phyloP scores from a whole-genome alignment of 2,329 filamentous ascomycete species.

The Xylariaceae sp. region DNA sequence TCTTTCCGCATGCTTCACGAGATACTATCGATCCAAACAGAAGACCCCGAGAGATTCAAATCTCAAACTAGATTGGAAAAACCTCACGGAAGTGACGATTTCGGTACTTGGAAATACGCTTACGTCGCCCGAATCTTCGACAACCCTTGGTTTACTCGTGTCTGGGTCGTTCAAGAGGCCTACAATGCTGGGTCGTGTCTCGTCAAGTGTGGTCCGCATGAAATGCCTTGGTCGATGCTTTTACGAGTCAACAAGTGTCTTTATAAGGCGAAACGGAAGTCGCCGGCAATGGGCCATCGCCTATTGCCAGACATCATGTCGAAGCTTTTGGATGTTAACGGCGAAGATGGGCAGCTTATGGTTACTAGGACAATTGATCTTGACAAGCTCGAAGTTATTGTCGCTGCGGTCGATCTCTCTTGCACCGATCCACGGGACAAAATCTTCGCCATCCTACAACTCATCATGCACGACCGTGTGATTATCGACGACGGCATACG shows the following conservation, averaged over 20 bases:
- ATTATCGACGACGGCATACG: background rate
- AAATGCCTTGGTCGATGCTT: background rate
- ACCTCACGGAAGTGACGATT: background rate
- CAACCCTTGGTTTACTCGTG: background rate
- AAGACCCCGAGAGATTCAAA: background rate
- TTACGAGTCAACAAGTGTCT: background rate
- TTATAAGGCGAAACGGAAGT: background rate
- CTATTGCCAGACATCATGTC: background rate
- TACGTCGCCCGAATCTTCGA: background rate
- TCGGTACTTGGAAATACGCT: background rate
- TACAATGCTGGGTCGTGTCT: background rate
- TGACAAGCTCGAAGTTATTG: background rate
- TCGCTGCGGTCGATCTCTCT: background rate
- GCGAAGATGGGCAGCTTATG: background rate
- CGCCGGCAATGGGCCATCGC: background rate
- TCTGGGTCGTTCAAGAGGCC: background rate
- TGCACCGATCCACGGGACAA: background rate
- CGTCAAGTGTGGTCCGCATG: background rate
- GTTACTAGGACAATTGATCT: background rate
- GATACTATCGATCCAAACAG: background rate
- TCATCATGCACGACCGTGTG: background rate
- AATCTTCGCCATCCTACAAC: background rate
- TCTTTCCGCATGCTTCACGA: background rate
- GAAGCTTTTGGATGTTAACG: background rate
- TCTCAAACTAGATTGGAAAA: background rate